Conservation (phyloP, 108 stramenopile species). For the Cyclotella atomus region DNA sequence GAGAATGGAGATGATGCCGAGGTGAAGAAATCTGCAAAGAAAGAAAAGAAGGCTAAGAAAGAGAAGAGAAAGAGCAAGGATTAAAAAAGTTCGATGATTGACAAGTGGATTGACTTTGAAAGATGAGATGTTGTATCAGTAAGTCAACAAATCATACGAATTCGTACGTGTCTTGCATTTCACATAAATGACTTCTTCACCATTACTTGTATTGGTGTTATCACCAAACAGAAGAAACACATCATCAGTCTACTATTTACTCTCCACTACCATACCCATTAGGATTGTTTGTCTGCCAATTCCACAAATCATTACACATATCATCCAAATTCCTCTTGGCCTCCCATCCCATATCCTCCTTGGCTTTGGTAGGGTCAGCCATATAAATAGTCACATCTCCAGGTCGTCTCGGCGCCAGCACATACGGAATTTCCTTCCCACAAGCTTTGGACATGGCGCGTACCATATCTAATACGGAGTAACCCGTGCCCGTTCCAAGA, state of each 20-base stretch:
- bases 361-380: constrained; percentile 91
- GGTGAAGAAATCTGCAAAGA: constrained; percentile 54
- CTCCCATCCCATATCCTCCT: constrained; percentile 95
- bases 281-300: constrained; percentile 97
- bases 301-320: constrained; percentile 96
- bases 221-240: too few relatives aligned
- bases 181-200: too few relatives aligned
- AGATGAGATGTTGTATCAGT: too few relatives aligned
- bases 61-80: constrained; percentile 55
- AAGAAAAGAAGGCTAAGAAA: constrained; percentile 44
- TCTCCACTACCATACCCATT: constrained; percentile 72
- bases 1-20: constrained; percentile 57
- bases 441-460: constrained; percentile 93
- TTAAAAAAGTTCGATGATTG: too few relatives aligned
- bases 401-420: constrained; percentile 86
- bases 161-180: too few relatives aligned
- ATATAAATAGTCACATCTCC: constrained; percentile 98
- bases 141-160: neutral
- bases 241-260: neutral
- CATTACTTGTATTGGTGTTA: too few relatives aligned
- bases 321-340: constrained; percentile 90
- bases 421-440: constrained; percentile 88
- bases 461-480: constrained; percentile 95
- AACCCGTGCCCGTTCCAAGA: constrained; percentile 95
- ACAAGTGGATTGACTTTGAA: too few relatives aligned